phyloP scores from a whole-genome alignment of 2,329 filamentous ascomycete genomes.

The Xylaria polymorpha region DNA sequence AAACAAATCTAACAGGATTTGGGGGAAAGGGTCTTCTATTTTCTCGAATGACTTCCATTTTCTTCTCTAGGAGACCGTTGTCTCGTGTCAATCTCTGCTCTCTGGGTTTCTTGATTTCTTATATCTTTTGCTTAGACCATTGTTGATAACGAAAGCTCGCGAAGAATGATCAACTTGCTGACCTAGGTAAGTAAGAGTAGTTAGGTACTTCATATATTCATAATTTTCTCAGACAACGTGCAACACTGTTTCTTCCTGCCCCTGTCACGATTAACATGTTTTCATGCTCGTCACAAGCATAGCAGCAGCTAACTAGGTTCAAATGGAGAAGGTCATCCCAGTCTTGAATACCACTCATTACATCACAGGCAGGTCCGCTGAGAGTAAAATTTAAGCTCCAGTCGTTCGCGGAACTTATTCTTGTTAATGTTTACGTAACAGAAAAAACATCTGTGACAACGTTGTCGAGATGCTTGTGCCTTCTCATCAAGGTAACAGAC shows the following conservation, averaged over 20 bases:
- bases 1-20: neutral
- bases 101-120: neutral
- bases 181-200: neutral
- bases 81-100: neutral
- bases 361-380: neutral
- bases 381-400: neutral
- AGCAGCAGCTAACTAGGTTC: neutral
- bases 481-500: neutral
- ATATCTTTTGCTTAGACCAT: neutral
- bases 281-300: neutral
- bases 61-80: neutral
- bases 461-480: too few species aligned
- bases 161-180: neutral
- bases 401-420: neutral
- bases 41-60: neutral
- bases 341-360: neutral
- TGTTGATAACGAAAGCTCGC: neutral
- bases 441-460: too few species aligned
- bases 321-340: neutral
- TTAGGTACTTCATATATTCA: too few species aligned
- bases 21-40: neutral
- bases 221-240: too few species aligned
- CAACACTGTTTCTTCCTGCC: neutral
- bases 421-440: neutral
- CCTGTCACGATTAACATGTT: neutral